Base-by-base conservation (phyloP, 2,329 filamentous ascomycete genomes). In the Thermoascus crustaceus region DNA sequence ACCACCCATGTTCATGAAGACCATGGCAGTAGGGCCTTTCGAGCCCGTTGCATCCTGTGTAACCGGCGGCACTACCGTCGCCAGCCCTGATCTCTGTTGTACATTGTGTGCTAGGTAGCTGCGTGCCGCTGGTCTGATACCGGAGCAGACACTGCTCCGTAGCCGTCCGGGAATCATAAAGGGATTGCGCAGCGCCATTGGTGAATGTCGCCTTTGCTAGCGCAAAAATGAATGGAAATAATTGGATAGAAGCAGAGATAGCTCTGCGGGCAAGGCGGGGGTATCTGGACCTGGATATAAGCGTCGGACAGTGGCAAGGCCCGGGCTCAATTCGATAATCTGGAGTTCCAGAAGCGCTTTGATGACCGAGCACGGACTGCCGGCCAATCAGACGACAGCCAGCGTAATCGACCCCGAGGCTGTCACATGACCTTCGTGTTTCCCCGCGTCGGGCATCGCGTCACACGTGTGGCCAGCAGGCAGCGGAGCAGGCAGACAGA, bases 1-100 rank as follows among this genome's bases (percentile, higher is more conserved):
- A 0, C 91, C 91, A 41, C 91, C 91, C 91, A 98, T 98, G 65
- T 98, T 98, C 67, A 98, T 77, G 55, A 98, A 95, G 9, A 98
- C 91, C 78, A 98, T 96, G 27, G 91, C 91, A 4, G 91, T 98
- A 5, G 88, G 87, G 0, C 89, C 89, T 55, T 85, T 75, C 2
- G 74, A 71, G 32, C 73, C 76, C 1, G 75, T 75, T 5, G 75
- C 71, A 72, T 86, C 73, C 59, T 93, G 85, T 0, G 84, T 88
- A 14, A 91, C 85, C 5, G 85, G 84, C 7, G 84, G 82, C 4
- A 76, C 78, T 11, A 72, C 68, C 9, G 78, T 82, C 19, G 80
- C 81, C 47, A 68, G 63, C 4, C 54, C 52, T 30, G 52, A 46
- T 42, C 52, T 49, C 14, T 52, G 56, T 30, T 47, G 39, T 26